Evolutionary conservation across 305 asterid species (phyloP).

Genomic region (Solanum hybrid): DNA sequence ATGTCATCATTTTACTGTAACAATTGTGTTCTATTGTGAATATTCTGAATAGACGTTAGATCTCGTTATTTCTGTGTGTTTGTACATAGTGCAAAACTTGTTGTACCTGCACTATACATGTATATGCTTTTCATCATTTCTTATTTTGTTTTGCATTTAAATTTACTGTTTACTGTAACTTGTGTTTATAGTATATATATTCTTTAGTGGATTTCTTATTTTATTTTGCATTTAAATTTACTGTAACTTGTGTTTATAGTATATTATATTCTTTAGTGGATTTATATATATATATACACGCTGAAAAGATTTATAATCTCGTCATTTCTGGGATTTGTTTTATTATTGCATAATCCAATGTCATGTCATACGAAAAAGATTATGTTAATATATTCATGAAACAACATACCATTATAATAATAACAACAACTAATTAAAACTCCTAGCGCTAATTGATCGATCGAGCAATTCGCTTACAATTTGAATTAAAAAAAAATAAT

Average conservation of each 20-base stretch:
- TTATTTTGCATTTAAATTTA: background rate
- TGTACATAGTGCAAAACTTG: background rate
- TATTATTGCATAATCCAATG: background rate
- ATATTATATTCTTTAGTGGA: background rate
- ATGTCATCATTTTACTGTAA: background rate
- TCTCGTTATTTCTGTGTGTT: background rate
- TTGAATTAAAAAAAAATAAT: background rate
- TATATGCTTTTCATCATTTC: background rate
- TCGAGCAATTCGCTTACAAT: background rate
- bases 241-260: background rate
- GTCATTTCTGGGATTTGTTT: constrained; percentile 1
- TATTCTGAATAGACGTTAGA: background rate
- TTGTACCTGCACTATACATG: background rate
- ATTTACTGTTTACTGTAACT: too few relatives aligned
- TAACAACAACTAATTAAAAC: background rate
- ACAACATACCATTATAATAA: background rate
- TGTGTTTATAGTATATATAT: too few relatives aligned
- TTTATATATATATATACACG: background rate
- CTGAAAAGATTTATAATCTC: background rate
- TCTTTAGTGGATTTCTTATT: too few relatives aligned
- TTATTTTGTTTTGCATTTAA: background rate
- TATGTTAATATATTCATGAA: background rate
- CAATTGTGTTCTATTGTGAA: background rate
- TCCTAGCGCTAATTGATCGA: background rate
- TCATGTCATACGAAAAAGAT: background rate